Base-by-base conservation (phyloP, 148 eudicot species). In the Vaccinium darrowii region DNA sequence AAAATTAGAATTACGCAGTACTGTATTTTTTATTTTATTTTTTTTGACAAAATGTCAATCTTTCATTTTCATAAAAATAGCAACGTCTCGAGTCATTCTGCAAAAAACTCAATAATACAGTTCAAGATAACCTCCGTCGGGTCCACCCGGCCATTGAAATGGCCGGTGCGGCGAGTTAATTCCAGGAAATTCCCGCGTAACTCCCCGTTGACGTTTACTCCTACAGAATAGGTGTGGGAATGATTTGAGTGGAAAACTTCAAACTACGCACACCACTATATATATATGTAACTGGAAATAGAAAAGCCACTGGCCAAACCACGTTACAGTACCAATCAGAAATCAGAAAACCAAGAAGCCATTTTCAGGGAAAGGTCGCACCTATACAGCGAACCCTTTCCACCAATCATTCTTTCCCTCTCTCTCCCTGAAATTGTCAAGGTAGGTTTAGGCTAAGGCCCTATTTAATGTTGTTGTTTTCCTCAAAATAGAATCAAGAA, bases 121-220 rank as follows among this genome's bases (percentile, higher is more conserved):
- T 36, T 1, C 3, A 36, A 36, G 39, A 36, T 36, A 36, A 36
- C 39, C 39, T 36, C 39, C 3, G 39, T 36, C 39, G 39, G 39
- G 39, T 36, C 39, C 39, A 36, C 3, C 39, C 4, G 39, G 39
- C 39, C 39, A 36, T 36, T 36, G 39, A 36, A 36, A 36, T 36
- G 39, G 39, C 39, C 39, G 39, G 39, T 36, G 3, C 3, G 39
- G 39, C 4, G 39, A 36, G 4, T 36, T 36, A 36, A 33, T 36
- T 36, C 39, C 39, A 1, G 74, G 74, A 25, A 69, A 69, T 27
- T 69, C 74, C 36, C 73, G 16, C 2, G 5, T 36, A 3, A 23
- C 72, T 65, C 13, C 72, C 72, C 33, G 39, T 69, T 69, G 74
- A 69, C 74, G 36, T 69, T 69, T 4, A 69, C 74, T 63, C 71